Evolutionary conservation across 2,329 filamentous ascomycete genomes (phyloP), one percentile per base, ranked within the genome.

Genomic region (Sporothrix pallida): DNA sequence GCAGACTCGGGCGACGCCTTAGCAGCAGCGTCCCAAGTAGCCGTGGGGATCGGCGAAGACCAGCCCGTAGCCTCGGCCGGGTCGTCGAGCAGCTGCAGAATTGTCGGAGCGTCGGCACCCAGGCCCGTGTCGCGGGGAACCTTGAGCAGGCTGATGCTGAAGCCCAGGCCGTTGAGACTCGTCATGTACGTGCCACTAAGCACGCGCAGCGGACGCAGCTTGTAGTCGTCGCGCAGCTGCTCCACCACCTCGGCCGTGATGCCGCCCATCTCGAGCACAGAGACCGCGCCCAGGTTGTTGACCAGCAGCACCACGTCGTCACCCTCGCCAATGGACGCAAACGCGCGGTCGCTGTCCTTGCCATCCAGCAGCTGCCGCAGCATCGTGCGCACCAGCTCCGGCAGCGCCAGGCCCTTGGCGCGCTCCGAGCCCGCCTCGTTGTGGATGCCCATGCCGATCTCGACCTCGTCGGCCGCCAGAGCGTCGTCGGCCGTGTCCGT

Each of bases 201-300:
- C 76, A 93, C 86, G 65, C 92, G 85, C 17, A 89, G 87, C 0
- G 91, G 91, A 48, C 83, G 85, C 78, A 93, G 90, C 75, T 84
- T 83, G 80, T 89, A 89, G 73, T 82, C 83, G 67, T 82, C 81
- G 52, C 83, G 84, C 62, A 94, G 84, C 82, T 93, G 92, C 69
- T 83, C 82, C 3, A 89, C 86, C 1, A 93, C 90, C 81, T 93
- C 91, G 31, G 88, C 84, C 0, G 90, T 90, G 78, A 94, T 92
- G 23, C 90, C 92, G 68, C 90, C 90, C 78, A 94, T 81, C 80
- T 94, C 92, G 46, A 95, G 85, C 37, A 88, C 87, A 78, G 90
- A 92, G 48, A 94, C 89, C 17, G 91, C 91, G 62, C 98, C 92
- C 1, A 94, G 86, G 80, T 94, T 94, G 82, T 94, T 94, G 76